Evolutionary conservation across 495 filamentous ascomycete species (phyloP).

Genomic region (Penicillium atrosanguineum): DNA sequence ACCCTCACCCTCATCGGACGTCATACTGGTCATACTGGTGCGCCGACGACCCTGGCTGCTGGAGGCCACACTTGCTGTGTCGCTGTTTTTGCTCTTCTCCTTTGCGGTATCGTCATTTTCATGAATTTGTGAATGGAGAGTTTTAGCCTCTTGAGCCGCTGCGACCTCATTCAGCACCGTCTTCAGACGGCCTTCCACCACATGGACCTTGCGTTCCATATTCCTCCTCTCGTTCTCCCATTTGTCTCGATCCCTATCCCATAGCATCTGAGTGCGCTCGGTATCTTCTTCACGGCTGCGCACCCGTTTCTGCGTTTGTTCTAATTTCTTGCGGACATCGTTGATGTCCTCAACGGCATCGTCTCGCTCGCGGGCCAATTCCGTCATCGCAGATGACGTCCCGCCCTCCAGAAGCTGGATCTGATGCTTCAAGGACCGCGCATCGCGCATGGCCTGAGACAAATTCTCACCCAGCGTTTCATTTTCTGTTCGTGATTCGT

Average conservation of each 20-base stretch:
- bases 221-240: slow-evolving; percentile 81
- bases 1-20: slow-evolving; percentile 53
- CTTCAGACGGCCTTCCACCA: slow-evolving; percentile 83
- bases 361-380: slow-evolving; percentile 82
- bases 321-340: slow-evolving; percentile 77
- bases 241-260: slow-evolving; percentile 75
- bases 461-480: slow-evolving; percentile 63
- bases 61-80: slow-evolving; percentile 72
- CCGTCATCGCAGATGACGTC: slow-evolving; percentile 75
- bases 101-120: slow-evolving; percentile 25
- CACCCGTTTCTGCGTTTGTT: slow-evolving; percentile 73
- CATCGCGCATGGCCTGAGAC: slow-evolving; percentile 66
- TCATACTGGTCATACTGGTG: slow-evolving; percentile 60
- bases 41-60: slow-evolving; percentile 62
- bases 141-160: slow-evolving; percentile 60
- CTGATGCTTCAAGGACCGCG: slow-evolving; percentile 76
- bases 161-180: slow-evolving; percentile 80
- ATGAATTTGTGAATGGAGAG: slow-evolving; percentile 23
- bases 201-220: slow-evolving; percentile 78
- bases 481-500: slow-evolving; percentile 67
- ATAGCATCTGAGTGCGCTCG: slow-evolving; percentile 68
- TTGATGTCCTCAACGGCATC: slow-evolving; percentile 69
- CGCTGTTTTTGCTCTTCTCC: slow-evolving; percentile 56
- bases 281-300: slow-evolving; percentile 81
- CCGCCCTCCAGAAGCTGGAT: slow-evolving; percentile 83